A percentile compares a stretch with the other conserved stretches of the same genome.
Conservation (phyloP, 2,329 filamentous ascomycete genomes). For the Aspergillus ustus region DNA sequence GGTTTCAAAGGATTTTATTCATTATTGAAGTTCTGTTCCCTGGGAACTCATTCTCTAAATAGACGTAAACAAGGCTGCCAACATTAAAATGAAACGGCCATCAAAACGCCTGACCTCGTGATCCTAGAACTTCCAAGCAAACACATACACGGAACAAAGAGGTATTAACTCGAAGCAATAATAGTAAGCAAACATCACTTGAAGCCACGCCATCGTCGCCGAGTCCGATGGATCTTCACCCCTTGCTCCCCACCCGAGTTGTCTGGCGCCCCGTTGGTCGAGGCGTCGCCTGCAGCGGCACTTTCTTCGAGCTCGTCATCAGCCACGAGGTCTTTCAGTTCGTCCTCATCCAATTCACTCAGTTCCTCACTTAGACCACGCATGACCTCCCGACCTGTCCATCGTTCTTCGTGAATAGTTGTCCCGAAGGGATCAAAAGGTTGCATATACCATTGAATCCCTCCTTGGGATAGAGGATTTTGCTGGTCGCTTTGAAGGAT, state of each 20-base stretch:
- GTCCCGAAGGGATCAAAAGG: constrained; percentile 80
- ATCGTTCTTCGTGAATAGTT: constrained; percentile 75
- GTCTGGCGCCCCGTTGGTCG: constrained; percentile 9
- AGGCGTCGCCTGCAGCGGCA: constrained; percentile 18
- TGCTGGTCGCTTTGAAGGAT: constrained; percentile 49
- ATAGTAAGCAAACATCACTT: constrained; percentile 27
- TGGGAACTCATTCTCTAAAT: background rate
- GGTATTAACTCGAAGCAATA: constrained; percentile 11
- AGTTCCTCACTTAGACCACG: constrained; percentile 81
- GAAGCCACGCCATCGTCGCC: constrained; percentile 38
- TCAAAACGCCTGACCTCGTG: constrained; percentile 18
- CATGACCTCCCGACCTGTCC: constrained; percentile 73
- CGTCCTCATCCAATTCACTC: constrained; percentile 90
- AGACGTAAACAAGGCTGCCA: background rate
- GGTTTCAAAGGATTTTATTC: background rate
- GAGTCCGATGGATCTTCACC: constrained; percentile 36
- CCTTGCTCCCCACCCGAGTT: constrained; percentile 14
- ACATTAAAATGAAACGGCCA: constrained; percentile 6
- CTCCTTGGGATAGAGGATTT: constrained; percentile 68
- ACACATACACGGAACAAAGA: constrained; percentile 1
- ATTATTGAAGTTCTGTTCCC: constrained; percentile 5
- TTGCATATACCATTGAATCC: constrained; percentile 86
- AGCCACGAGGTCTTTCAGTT: constrained; percentile 70
- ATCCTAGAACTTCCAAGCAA: constrained; percentile 5
- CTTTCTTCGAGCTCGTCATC: constrained; percentile 56